Conservation (phyloP, 2,329 filamentous ascomycete genomes). For the Laburnicola sp. region DNA sequence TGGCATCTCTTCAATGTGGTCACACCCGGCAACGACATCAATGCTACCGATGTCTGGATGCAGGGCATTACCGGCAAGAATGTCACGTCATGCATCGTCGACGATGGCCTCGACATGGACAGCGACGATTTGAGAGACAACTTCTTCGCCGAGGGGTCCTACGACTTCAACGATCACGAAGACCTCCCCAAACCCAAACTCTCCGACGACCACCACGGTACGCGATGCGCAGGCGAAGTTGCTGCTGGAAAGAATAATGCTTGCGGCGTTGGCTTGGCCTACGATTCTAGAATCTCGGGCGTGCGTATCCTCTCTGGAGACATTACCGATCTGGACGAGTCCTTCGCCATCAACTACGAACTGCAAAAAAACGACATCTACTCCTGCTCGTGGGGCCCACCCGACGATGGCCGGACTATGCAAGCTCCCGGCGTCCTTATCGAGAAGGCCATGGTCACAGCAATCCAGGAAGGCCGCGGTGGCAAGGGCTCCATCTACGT, state of each 20-base stretch:
- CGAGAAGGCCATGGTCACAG: slow-evolving; percentile 85
- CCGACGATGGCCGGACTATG: slow-evolving; percentile 92
- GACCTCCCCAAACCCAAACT: slow-evolving; percentile 80
- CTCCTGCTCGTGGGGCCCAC: slow-evolving; percentile 97
- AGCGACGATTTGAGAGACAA: slow-evolving; percentile 90
- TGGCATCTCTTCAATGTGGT: slow-evolving; percentile 92
- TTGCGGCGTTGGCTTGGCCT: slow-evolving; percentile 94
- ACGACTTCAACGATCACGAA: slow-evolving; percentile 89
- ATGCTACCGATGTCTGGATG: slow-evolving; percentile 92
- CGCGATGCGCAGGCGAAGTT: slow-evolving; percentile 91
- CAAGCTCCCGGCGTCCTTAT: slow-evolving; percentile 90
- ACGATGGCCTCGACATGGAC: slow-evolving; percentile 95
- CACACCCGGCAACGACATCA: slow-evolving; percentile 85
- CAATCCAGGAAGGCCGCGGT: slow-evolving; percentile 80
- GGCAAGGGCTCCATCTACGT: slow-evolving; percentile 91
- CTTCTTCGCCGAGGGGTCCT: slow-evolving; percentile 90
- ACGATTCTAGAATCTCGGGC: slow-evolving; percentile 85
- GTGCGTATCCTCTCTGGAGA: slow-evolving; percentile 89
- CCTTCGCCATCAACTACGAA: slow-evolving; percentile 87
- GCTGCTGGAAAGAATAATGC: slow-evolving; percentile 89
- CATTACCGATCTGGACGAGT: slow-evolving; percentile 91
- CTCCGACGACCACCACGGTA: slow-evolving; percentile 85
- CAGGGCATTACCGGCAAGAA: slow-evolving; percentile 89
- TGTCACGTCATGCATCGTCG: slow-evolving; percentile 88
- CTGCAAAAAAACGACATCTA: slow-evolving; percentile 94